phyloP scores from a whole-genome alignment of 495 filamentous ascomycete species.

The Aspergillus mulundensis region DNA sequence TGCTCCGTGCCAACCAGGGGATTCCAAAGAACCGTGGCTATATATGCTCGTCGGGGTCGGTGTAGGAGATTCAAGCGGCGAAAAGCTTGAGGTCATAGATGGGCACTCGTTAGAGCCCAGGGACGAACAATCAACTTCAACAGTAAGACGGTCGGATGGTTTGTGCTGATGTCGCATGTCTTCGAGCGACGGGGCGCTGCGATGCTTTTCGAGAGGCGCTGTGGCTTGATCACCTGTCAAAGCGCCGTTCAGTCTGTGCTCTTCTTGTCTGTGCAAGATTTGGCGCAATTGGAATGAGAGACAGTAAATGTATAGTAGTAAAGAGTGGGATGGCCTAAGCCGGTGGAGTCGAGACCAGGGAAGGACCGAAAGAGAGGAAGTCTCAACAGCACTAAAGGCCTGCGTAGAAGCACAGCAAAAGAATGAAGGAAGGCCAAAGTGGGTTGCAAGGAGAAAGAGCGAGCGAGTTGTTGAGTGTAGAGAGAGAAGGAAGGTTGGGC shows the following conservation, averaged over 20 bases:
- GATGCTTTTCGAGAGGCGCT: conserved; percentile 21
- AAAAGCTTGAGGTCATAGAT: conserved; percentile 45
- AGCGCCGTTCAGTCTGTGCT: conserved; percentile 15
- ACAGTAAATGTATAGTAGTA: background rate
- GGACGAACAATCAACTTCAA: conserved; percentile 43
- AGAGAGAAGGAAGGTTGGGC: conserved; percentile 21
- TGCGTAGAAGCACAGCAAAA: conserved; percentile 11
- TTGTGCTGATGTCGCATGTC: conserved; percentile 42
- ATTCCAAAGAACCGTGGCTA: conserved; percentile 40
- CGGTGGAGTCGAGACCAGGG: background rate
- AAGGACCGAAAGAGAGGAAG: conserved; percentile 3
- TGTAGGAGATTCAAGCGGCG: conserved; percentile 42
- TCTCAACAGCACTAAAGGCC: conserved; percentile 7
- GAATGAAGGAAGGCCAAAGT: conserved; percentile 23
- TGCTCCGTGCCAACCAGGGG: conserved; percentile 40
- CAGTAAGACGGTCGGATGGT: conserved; percentile 39
- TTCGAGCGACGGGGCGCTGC: conserved; percentile 27
- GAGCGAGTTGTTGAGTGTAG: conserved; percentile 7
- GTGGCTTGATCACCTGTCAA: conserved; percentile 30
- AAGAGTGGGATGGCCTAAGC: background rate
- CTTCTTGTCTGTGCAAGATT: background rate
- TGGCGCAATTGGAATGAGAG: background rate
- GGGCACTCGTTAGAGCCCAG: conserved; percentile 44
- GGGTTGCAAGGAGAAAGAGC: conserved; percentile 9
- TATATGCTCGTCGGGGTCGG: conserved; percentile 44